A percentile compares a stretch with the other conserved stretches of the same genome.
phyloP scores from a whole-genome alignment of 192 early-diverging fungal species.

The Umbelopsis ramanniana region DNA sequence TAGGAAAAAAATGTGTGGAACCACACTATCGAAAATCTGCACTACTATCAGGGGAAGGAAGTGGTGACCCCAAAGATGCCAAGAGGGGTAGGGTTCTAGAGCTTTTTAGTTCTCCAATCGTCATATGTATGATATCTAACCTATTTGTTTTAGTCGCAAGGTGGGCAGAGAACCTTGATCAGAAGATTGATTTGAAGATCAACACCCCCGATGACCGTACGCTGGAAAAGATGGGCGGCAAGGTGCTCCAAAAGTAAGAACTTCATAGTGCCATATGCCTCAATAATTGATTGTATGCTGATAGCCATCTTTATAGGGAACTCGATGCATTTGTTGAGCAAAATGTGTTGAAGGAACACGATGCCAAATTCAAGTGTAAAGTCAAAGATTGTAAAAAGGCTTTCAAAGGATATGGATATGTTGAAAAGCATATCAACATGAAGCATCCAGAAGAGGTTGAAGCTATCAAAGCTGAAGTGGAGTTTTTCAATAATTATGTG shows the following conservation, averaged over 20 bases:
- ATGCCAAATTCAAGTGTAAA: conserved; percentile 87
- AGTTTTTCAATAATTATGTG: conserved; percentile 89
- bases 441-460: conserved; percentile 86
- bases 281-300: not conserved
- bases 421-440: conserved; percentile 88
- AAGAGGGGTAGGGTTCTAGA: conserved; percentile 9
- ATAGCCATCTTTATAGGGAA: conserved; percentile 34
- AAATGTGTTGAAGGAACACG: conserved; percentile 68
- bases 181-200: conserved; percentile 54
- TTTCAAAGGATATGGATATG: conserved; percentile 93
- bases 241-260: conserved; percentile 49
- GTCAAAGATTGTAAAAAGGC: conserved; percentile 82
- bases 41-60: conserved; percentile 1
- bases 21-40: conserved; percentile 53
- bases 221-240: conserved; percentile 56
- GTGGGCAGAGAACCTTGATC: conserved; percentile 61
- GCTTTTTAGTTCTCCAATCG: not conserved
- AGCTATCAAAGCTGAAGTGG: conserved; percentile 64
- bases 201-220: conserved; percentile 46
- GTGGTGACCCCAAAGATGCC: conserved; percentile 12
- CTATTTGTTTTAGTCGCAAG: conserved; percentile 38
- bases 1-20: conserved; percentile 74
- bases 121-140: not conserved
- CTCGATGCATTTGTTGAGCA: conserved; percentile 56
- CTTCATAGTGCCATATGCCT: not conserved